A percentile compares a stretch with the other conserved stretches of the same genome.
Evolutionary conservation across 768 basidiomycete species (phyloP).

Genomic region (Russula abietina): DNA sequence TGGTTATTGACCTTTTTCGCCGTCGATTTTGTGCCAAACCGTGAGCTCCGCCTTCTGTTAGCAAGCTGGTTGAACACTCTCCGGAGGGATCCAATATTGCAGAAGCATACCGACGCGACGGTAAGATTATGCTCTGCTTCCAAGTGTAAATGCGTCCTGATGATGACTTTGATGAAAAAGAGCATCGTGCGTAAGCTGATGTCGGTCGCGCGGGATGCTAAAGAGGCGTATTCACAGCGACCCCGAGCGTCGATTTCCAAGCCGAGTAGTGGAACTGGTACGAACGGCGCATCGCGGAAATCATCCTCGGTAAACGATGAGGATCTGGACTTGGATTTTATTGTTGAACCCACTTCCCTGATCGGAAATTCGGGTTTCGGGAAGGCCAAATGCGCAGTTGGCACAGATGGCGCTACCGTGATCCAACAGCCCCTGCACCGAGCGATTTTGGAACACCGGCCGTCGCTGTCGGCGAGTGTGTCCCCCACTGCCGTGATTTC

Average conservation of each 20-base stretch:
- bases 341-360: conserved; percentile 41
- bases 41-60: conserved; percentile 64
- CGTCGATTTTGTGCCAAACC: conserved; percentile 80
- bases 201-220: conserved; percentile 80
- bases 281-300: conserved; percentile 28
- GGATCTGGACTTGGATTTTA: conserved; percentile 75
- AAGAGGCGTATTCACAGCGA: conserved; percentile 45
- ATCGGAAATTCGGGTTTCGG: conserved; percentile 18
- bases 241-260: conserved; percentile 33
- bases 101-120: conserved; percentile 60
- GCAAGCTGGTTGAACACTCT: conserved; percentile 80
- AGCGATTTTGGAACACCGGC: conserved; percentile 45
- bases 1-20: conserved; percentile 89
- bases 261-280: conserved; percentile 23
- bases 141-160: conserved; percentile 10
- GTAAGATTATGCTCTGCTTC: conserved; percentile 39
- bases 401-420: conserved; percentile 29
- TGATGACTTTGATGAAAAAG: conserved; percentile 34
- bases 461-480: conserved; percentile 33
- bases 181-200: conserved; percentile 76
- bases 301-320: conserved; percentile 47
- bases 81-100: conserved; percentile 62
- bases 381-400: conserved; percentile 12
- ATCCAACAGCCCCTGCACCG: conserved; percentile 56
- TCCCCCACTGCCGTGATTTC: conserved; percentile 44